A percentile compares a stretch with the other conserved stretches of the same genome.
phyloP scores from a whole-genome alignment of 306 rosid genomes.

The Argentina anserina region DNA sequence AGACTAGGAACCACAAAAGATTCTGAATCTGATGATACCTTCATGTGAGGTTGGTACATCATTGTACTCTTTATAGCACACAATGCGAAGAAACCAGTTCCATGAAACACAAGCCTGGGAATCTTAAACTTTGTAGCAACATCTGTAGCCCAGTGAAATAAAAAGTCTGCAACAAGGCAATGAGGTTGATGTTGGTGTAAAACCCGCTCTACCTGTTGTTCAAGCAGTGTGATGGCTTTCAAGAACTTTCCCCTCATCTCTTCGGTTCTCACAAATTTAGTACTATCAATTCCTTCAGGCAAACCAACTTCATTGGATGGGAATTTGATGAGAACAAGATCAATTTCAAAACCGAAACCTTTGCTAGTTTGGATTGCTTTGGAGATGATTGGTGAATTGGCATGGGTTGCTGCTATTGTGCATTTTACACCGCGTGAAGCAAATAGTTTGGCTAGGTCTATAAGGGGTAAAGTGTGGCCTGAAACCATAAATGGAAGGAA shows the following conservation, averaged over 20 bases:
- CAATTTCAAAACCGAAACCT: not conserved
- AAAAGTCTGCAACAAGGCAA: conserved; percentile 15
- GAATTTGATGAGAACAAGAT: conserved; percentile 5
- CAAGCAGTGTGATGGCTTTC: conserved; percentile 8
- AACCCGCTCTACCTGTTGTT: conserved; percentile 11
- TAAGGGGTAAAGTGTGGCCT: conserved; percentile 21
- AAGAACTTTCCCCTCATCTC: not conserved
- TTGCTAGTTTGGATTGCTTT: not conserved
- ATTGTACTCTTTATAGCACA: not conserved
- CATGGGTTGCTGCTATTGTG: conserved; percentile 24
- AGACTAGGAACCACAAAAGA: conserved; percentile 34
- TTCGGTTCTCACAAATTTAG: not conserved
- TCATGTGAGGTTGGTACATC: conserved; percentile 22
- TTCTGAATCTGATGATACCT: conserved; percentile 35
- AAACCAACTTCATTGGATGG: conserved; percentile 9
- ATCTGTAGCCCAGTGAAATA: conserved; percentile 19
- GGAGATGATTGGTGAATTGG: not conserved
- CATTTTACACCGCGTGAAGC: conserved; percentile 16
- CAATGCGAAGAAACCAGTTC: conserved; percentile 18
- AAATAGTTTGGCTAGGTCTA: conserved; percentile 25
- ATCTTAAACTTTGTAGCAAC: conserved; percentile 18
- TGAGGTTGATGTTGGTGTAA: conserved; percentile 11
- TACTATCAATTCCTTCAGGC: conserved; percentile 3
- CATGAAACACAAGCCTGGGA: conserved; percentile 38
- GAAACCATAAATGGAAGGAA: conserved; percentile 17